Base-by-base conservation (phyloP, 78 protist genomes). In the Dictyostelium purpureum region DNA sequence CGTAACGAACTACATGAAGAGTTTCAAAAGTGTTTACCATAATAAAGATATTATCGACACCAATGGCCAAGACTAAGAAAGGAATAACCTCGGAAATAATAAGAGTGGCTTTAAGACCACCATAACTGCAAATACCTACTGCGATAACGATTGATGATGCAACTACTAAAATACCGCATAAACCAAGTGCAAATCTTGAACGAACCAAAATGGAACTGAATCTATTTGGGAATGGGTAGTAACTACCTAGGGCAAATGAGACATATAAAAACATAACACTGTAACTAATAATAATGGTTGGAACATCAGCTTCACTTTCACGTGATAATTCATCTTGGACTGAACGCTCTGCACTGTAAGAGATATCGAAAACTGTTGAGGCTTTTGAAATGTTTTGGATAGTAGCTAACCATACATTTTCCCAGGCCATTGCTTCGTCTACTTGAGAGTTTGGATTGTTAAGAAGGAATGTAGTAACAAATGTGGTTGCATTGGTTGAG, bases 21-120 rank as follows among this genome's bases (percentile, higher is more conserved):
- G 67, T 37, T 35, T 95, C 95, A 31, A 95, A 75, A 11, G 94
- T 94, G 24, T 96, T 95, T 11, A 78, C 93, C 14, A 96, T 38
- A 35, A 96, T 94, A 24, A 95, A 96, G 54, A 96, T 90, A 43
- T 96, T 96, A 69, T 96, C 97, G 6, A 96, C 97, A 79, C 97
- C 97, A 19, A 96, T 96, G 2, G 97, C 97, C 87, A 96, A 67
- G 1, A 96, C 88, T 21, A 96, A 76, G 89, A 96, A 96, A 40
- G 97, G 97, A 28, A 96, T 96, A 28, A 96, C 97, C 38, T 96
- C 96, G 12, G 90, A 51, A 31, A 96, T 96, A 79, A 96, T 93
- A 4, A 96, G 61, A 1, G 97, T 79, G n/a, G 96, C 97, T n/a
- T 95, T 71, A 12, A 96, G 21, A 28, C 75, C 75, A 6, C 42